Base-by-base conservation (phyloP, 73 alveolate genomes). In the Paramecium biaurelia region DNA sequence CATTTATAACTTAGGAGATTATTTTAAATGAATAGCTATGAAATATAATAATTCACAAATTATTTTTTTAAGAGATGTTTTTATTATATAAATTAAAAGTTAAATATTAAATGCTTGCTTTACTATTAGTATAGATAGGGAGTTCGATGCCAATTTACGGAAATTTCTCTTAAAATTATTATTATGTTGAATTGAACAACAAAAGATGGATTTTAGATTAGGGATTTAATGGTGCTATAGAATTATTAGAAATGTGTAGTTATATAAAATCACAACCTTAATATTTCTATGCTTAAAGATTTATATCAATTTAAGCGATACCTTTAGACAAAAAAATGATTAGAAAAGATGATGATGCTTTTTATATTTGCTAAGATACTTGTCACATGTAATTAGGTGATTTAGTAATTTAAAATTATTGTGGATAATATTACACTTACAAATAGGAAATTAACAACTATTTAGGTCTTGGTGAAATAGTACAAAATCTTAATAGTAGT, bases 1-100 rank as follows among this genome's bases (percentile, higher is more conserved):
- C 0, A 89, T 89, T n/a, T 82, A 89, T 43, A 89, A 89, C 35
- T 70, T 89, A 11, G 94, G 87, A 58, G 92, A 89, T 72, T 45
- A 70, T 21, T 89, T 86, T 41, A 86, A 26, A 63, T 86, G 93
- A 86, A 57, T 18, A 15, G 11, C 1, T 18, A 53, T 53, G 68
- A 53, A 4, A 18, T 15, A 53, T 18, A 53, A 18, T n/a, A 18
- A 3, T 53, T 18, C 23, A 53, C 2, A 53, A 47, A 38, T 38
- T 0, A 38, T 38, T 7, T 38, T 38, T 37, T 38, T 38, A 38
- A 38, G 12, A 38, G 47, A 7, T 38, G 47, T 38, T 38, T 37
- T 38, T 38, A 38, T 38, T 38, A 38, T 38, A 38, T 38, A 14
- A 47, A 47, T 47, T 47, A 47, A 4, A 47, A 47, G 15, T 47